Percentiles rank a stretch among this genome's conserved stretches.
These are phyloP conservation scores for Monosporozyma aerobia DNA, from an alignment of 805 yeast genomes.

Conservation along the genomic window DNA sequence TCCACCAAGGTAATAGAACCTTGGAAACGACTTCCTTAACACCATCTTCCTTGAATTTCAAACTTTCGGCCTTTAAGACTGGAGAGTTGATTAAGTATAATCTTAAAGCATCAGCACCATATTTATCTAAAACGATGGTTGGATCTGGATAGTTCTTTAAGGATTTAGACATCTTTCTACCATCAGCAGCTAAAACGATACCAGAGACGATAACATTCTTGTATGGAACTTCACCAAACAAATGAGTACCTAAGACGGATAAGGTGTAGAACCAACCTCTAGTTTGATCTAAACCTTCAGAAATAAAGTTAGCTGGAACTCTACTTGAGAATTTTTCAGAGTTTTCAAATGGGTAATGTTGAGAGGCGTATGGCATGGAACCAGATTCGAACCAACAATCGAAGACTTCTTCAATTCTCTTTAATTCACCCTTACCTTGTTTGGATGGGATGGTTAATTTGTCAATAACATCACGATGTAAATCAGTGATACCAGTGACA, in stretches of 20 bases:
- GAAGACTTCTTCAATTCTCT: constrained; percentile 92
- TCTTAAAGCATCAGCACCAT: constrained; percentile 97
- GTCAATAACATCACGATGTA: constrained; percentile 92
- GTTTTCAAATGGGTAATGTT: constrained; percentile 93
- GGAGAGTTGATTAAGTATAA: constrained; percentile 95
- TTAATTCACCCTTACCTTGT: constrained; percentile 77
- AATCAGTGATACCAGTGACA: constrained; percentile 66
- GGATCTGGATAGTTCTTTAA: constrained; percentile 98
- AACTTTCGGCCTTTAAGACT: constrained; percentile 90
- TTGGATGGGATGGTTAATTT: constrained; percentile 87
- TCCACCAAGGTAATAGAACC: constrained; percentile 97
- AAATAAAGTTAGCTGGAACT: constrained; percentile 95
- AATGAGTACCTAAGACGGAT: constrained; percentile 89
- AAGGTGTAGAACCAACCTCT: constrained; percentile 99
- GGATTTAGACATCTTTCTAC: constrained; percentile 98
- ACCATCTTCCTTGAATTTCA: constrained; percentile 97
- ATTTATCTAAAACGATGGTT: constrained; percentile 62
- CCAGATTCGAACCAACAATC: constrained; percentile 99
- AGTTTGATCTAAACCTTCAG: constrained; percentile 98
- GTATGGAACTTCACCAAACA: constrained; percentile 88
- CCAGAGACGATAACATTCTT: constrained; percentile 93
- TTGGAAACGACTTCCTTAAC: constrained; percentile 95
- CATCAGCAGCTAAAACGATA: constrained; percentile 94
- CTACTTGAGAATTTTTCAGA: constrained; percentile 57
- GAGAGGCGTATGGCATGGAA: constrained; percentile 96